Evolutionary conservation across 2,329 filamentous ascomycete species (phyloP).

Genomic region (Pseudogymnoascus sp.): DNA sequence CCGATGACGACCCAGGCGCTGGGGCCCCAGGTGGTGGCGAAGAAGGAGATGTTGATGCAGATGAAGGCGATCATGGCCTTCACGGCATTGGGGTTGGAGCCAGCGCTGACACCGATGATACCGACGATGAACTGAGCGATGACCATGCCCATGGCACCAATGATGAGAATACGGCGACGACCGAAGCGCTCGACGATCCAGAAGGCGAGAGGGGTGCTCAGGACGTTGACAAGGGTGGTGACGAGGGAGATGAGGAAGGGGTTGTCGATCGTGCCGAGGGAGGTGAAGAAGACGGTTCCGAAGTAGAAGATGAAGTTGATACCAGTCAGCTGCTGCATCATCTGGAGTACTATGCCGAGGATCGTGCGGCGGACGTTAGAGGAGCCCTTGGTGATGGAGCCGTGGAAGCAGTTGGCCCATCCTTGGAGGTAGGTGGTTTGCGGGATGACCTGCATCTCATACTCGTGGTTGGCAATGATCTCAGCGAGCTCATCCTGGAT

Average conservation of each 20-base stretch:
- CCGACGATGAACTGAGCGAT: conserved; percentile 76
- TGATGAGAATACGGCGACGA: conserved; percentile 70
- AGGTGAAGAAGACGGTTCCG: conserved; percentile 76
- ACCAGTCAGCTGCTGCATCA: conserved; percentile 73
- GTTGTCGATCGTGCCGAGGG: conserved; percentile 49
- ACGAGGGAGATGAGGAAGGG: conserved; percentile 55
- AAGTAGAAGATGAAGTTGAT: conserved; percentile 92
- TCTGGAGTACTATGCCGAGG: conserved; percentile 65
- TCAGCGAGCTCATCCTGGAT: conserved; percentile 71
- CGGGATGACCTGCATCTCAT: conserved; percentile 63
- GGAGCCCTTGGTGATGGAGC: conserved; percentile 52
- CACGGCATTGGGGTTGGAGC: conserved; percentile 45
- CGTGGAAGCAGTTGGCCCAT: conserved; percentile 62
- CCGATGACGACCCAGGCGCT: conserved; percentile 74
- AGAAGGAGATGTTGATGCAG: conserved; percentile 86
- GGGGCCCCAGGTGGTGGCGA: conserved; percentile 79
- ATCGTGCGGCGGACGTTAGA: conserved; percentile 64
- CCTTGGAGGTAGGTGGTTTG: conserved; percentile 53
- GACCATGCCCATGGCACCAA: conserved; percentile 73
- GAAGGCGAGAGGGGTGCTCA: conserved; percentile 73
- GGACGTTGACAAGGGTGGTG: conserved; percentile 27
- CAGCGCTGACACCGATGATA: conserved; percentile 42
- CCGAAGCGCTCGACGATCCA: conserved; percentile 76
- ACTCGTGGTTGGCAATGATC: conserved; percentile 79
- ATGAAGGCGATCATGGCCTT: conserved; percentile 75